Conservation (phyloP, 768 basidiomycete species). For the Phallus indusiatus region DNA sequence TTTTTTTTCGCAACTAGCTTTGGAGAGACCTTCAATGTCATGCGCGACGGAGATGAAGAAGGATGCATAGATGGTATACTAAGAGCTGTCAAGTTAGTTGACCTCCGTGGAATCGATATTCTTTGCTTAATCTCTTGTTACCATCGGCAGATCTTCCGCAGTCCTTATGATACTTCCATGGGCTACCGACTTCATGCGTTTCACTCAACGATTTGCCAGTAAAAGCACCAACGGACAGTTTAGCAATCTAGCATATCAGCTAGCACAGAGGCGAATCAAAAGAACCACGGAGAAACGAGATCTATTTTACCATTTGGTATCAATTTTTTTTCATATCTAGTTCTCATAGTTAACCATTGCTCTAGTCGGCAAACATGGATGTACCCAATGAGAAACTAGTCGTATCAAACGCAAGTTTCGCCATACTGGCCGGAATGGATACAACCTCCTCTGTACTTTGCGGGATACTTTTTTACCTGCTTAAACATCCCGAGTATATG, state of each 20-base stretch:
- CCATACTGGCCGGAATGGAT: slow-evolving; percentile 18
- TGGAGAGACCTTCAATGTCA: slow-evolving; percentile 28
- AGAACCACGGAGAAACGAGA: background rate
- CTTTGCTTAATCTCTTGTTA: too few relatives aligned
- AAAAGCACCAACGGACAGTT: slow-evolving; percentile 15
- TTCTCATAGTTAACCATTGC: slow-evolving; percentile 9
- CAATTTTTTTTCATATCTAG: background rate
- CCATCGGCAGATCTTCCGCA: slow-evolving; percentile 21
- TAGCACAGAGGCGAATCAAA: background rate
- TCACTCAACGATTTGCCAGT: slow-evolving; percentile 27
- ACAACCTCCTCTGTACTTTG: slow-evolving; percentile 18
- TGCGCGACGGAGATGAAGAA: slow-evolving; percentile 30
- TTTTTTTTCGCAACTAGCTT: slow-evolving; percentile 20
- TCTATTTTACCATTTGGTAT: slow-evolving; percentile 38
- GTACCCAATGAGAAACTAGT: slow-evolving; percentile 33
- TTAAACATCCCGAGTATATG: slow-evolving; percentile 13
- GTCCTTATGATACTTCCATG: slow-evolving; percentile 26
- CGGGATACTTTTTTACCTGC: slow-evolving; percentile 19
- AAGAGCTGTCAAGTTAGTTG: slow-evolving; percentile 14
- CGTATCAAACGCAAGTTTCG: slow-evolving; percentile 27
- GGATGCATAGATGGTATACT: slow-evolving; percentile 35
- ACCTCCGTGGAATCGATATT: too few relatives aligned
- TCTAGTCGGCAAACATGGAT: slow-evolving; percentile 4
- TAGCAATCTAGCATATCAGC: slow-evolving; percentile 24
- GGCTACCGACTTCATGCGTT: slow-evolving; percentile 33